phyloP scores from a whole-genome alignment of 164 flowering plant genomes.

The Sextonia rubra region DNA sequence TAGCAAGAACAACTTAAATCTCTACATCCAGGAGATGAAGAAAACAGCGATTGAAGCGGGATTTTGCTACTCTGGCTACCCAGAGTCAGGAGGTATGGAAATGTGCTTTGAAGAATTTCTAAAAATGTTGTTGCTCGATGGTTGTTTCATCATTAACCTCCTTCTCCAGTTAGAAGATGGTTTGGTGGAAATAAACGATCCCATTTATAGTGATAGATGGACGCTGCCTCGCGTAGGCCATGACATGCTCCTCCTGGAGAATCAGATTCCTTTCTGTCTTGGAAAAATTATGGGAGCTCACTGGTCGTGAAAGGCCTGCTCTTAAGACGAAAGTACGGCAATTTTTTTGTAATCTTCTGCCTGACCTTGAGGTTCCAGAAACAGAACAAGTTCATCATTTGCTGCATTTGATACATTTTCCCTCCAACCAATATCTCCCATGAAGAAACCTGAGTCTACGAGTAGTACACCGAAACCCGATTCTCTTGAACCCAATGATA shows the following conservation, averaged over 20 bases:
- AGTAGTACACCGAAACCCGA: not conserved
- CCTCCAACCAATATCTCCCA: not conserved
- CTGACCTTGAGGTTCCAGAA: too few species aligned
- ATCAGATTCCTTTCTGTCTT: constrained; percentile 6
- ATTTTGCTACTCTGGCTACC: constrained; percentile 38
- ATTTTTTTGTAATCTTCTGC: not conserved
- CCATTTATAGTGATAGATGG: not conserved
- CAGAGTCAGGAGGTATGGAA: constrained; percentile 25
- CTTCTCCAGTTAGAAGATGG: not conserved
- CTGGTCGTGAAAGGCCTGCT: not conserved
- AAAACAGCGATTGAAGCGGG: constrained; percentile 16
- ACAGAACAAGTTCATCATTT: not conserved
- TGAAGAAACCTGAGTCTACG: not conserved
- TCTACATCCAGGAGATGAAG: not conserved
- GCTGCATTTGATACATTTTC: constrained; percentile 3
- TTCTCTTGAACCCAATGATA: not conserved
- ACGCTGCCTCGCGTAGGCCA: not conserved
- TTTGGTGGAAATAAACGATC: not conserved
- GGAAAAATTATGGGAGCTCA: not conserved
- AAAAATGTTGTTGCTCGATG: constrained; percentile 3
- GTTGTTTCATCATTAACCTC: constrained; percentile 1
- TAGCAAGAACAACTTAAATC: not conserved
- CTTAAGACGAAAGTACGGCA: too few species aligned
- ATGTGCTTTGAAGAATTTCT: not conserved
- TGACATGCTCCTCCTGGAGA: not conserved